A percentile compares a stretch with the other conserved stretches of the same genome.
These are phyloP conservation scores for Phanerochaete carnosa DNA, from an alignment of 768 basidiomycete genomes.

Conservation along the genomic window DNA sequence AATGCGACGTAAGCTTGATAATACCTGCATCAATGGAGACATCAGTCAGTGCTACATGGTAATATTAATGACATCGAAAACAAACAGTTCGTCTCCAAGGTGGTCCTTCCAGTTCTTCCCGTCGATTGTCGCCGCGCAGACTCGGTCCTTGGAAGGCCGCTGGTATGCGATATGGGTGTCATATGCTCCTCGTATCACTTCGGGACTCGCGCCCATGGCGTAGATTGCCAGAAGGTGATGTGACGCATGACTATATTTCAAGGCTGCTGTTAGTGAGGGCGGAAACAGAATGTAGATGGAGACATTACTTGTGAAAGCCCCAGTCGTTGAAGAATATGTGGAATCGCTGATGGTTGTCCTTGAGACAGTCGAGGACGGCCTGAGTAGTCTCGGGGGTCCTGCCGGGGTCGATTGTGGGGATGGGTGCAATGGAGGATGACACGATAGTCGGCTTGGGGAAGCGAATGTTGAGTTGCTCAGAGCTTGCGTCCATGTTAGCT, in stretches of 20 bases:
- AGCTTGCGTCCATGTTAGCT: conserved; percentile 11
- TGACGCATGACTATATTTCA: conserved; percentile 42
- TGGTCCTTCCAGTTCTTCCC: conserved; percentile 49
- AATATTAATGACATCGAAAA: neutral
- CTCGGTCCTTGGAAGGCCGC: conserved; percentile 40
- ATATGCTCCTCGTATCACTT: conserved; percentile 41
- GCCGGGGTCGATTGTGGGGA: conserved; percentile 19
- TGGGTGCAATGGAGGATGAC: neutral
- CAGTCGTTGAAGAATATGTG: too few species aligned
- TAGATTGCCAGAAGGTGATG: conserved; percentile 61
- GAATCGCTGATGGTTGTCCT: conserved; percentile 44
- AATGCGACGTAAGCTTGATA: conserved; percentile 60
- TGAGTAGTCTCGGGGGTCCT: conserved; percentile 26
- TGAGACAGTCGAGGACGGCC: conserved; percentile 31
- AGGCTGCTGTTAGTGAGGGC: conserved; percentile 8
- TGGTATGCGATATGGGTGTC: conserved; percentile 36
- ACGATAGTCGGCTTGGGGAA: conserved; percentile 12
- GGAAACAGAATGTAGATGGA: too few species aligned
- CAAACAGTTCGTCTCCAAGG: conserved; percentile 55
- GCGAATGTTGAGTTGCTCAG: conserved; percentile 5
- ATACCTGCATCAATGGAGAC: conserved; percentile 37
- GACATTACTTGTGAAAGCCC: conserved; percentile 55
- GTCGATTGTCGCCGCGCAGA: conserved; percentile 30
- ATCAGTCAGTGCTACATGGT: neutral
- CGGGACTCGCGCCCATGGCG: conserved; percentile 50